phyloP scores from a whole-genome alignment of 768 basidiomycete genomes.

The Rhizopogon rudus region DNA sequence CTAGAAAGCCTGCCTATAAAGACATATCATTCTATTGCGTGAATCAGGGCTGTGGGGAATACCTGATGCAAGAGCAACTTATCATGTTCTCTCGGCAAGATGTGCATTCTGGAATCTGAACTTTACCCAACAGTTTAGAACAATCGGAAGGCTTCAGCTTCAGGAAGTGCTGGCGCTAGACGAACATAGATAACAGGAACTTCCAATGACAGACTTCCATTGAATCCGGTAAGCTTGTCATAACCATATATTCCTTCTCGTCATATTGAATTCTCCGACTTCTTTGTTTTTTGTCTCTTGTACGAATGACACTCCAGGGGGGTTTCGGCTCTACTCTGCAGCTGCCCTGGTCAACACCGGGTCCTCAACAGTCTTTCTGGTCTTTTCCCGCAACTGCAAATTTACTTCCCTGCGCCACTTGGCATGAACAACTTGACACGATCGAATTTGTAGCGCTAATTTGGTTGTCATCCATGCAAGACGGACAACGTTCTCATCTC shows the following conservation, averaged over 20 bases:
- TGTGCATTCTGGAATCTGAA: conserved; percentile 43
- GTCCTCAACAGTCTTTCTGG: too few relatives aligned
- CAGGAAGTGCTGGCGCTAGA: too few relatives aligned
- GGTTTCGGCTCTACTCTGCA: not conserved
- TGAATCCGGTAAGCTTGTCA: too few relatives aligned
- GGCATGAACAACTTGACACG: not conserved
- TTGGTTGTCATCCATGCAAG: not conserved
- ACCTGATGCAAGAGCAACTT: conserved; percentile 74
- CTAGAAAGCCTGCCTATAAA: conserved; percentile 73
- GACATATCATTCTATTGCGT: not conserved
- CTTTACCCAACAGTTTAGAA: not conserved
- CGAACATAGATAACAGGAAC: too few relatives aligned
- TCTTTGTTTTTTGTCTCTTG: too few relatives aligned
- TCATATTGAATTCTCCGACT: too few relatives aligned
- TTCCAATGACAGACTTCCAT: too few relatives aligned
- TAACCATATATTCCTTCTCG: too few relatives aligned
- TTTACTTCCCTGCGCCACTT: not conserved
- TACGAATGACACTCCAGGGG: too few relatives aligned
- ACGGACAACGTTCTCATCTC: not conserved
- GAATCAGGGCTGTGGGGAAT: conserved; percentile 1
- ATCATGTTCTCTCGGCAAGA: conserved; percentile 70
- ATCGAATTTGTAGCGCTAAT: not conserved
- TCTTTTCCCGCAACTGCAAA: too few relatives aligned
- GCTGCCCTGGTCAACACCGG: too few relatives aligned
- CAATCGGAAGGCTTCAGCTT: too few relatives aligned